These are phyloP conservation scores for Mycena metata DNA, from an alignment of 768 basidiomycete species.

Conservation along the genomic window DNA sequence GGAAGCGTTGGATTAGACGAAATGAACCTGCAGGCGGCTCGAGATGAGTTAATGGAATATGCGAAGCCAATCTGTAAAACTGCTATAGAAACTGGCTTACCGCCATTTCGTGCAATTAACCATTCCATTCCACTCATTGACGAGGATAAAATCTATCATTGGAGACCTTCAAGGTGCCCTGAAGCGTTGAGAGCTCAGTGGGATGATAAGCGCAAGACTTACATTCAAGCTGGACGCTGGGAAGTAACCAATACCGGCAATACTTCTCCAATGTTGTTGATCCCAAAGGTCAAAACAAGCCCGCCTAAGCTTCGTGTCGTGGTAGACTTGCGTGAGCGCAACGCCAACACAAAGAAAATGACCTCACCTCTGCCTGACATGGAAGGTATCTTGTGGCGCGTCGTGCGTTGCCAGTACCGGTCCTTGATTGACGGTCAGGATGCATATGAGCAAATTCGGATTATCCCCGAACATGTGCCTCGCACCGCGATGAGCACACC, in stretches of 20 bases:
- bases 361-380: not conserved
- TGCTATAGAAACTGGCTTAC: slow-evolving; percentile 40
- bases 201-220: not conserved
- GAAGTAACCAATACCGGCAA: not conserved
- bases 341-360: not conserved
- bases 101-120: slow-evolving; percentile 44
- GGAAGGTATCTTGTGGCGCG: not conserved
- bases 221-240: slow-evolving; percentile 7
- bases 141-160: slow-evolving; percentile 39
- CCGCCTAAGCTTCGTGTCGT: not conserved
- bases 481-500: too few relatives aligned
- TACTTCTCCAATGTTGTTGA: not conserved
- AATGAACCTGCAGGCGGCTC: not conserved
- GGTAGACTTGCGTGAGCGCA: not conserved
- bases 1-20: not conserved
- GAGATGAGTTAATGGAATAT: slow-evolving; percentile 18
- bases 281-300: not conserved
- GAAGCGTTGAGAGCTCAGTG: slow-evolving; percentile 21
- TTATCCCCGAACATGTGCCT: not conserved
- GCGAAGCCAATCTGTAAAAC: slow-evolving; percentile 38
- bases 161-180: slow-evolving; percentile 43
- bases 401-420: not conserved
- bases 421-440: not conserved
- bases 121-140: slow-evolving; percentile 45
- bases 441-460: not conserved